Evolutionary conservation across 805 yeast genomes (phyloP).

Genomic region (Zygosaccharomyces pseudorouxii): DNA sequence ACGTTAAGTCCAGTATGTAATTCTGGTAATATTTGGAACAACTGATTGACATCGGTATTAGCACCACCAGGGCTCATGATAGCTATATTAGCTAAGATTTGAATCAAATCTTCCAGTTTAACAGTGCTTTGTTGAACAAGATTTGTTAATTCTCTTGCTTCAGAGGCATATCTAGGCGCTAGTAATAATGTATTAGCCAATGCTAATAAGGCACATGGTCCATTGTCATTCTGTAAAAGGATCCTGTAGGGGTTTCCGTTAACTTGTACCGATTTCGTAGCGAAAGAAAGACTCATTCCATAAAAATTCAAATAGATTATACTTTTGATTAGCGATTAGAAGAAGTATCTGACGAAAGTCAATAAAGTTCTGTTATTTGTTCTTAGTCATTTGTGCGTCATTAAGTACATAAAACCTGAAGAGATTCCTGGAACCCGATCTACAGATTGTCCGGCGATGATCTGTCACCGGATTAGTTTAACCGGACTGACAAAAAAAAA

Average conservation of each 20-base stretch:
- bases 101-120: conserved; percentile 41
- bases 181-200: conserved; percentile 65
- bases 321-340: background rate
- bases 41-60: conserved; percentile 36
- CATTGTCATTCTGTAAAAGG: conserved; percentile 72
- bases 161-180: conserved; percentile 34
- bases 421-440: background rate
- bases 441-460: background rate
- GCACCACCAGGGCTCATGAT: conserved; percentile 32
- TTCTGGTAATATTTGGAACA: conserved; percentile 55
- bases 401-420: background rate
- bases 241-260: conserved; percentile 44
- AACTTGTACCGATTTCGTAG: conserved; percentile 25
- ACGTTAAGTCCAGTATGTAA: conserved; percentile 68
- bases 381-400: background rate
- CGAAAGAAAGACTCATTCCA: conserved; percentile 20
- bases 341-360: background rate
- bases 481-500: background rate
- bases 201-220: conserved; percentile 86
- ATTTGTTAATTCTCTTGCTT: conserved; percentile 29
- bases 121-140: conserved; percentile 34
- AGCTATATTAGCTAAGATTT: conserved; percentile 47
- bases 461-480: background rate
- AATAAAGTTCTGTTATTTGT: background rate
- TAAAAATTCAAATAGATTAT: background rate